These are phyloP conservation scores for Sclerotinia spermophila DNA, from an alignment of 2,329 filamentous ascomycete species.

Conservation along the genomic window DNA sequence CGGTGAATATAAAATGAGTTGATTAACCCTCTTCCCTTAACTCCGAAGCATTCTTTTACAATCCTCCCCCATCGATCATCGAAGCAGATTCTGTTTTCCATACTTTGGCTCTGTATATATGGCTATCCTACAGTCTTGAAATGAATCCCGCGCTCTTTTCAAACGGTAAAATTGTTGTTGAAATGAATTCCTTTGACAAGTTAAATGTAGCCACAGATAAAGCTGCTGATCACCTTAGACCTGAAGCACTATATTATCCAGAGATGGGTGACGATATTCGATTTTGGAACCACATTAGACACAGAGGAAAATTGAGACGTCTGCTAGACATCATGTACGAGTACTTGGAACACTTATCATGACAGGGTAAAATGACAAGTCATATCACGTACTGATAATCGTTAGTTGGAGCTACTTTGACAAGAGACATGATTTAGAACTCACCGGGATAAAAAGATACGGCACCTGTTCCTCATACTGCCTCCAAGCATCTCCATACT, in stretches of 20 bases:
- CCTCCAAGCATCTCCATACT: conserved; percentile 78
- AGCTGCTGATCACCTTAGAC: neutral
- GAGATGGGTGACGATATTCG: neutral
- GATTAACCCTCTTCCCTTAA: neutral
- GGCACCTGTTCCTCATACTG: conserved; percentile 78
- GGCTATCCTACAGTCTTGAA: rapidly evolving
- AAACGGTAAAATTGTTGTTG: neutral
- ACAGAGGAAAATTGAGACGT: too few species aligned
- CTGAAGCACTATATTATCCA: neutral
- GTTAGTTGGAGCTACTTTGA: neutral
- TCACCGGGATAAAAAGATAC: conserved; percentile 75
- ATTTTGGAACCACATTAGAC: too few species aligned
- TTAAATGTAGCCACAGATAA: neutral
- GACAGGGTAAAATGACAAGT: neutral
- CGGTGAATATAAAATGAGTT: neutral
- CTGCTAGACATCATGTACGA: neutral
- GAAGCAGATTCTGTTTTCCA: neutral
- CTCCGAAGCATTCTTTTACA: neutral
- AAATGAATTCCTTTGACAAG: neutral
- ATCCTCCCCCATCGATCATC: neutral
- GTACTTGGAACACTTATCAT: rapidly evolving
- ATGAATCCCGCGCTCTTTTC: neutral
- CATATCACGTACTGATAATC: neutral
- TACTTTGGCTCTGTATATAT: neutral
- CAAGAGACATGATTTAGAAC: conserved; percentile 23